Evolutionary conservation across 805 yeast genomes (phyloP).

Genomic region (Saccharomyces mikatae): DNA sequence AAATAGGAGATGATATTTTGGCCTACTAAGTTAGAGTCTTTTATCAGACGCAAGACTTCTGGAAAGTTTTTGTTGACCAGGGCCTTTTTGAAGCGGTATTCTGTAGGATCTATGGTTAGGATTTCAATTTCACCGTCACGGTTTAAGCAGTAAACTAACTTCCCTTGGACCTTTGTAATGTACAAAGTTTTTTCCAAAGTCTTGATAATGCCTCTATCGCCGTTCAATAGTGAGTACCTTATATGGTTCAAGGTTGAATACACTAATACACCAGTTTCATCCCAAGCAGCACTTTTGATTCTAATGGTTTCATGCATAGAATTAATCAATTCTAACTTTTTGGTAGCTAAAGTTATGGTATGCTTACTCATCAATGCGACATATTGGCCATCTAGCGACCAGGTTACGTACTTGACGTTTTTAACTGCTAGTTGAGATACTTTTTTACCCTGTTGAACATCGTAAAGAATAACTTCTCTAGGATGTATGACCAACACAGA

Average conservation of each 20-base stretch:
- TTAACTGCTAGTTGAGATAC: slow-evolving; percentile 59
- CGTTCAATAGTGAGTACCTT: slow-evolving; percentile 86
- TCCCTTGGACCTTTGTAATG: slow-evolving; percentile 62
- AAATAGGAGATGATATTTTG: slow-evolving; percentile 93
- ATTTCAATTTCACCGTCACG: slow-evolving; percentile 80
- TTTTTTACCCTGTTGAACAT: slow-evolving; percentile 85
- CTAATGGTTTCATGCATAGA: slow-evolving; percentile 94
- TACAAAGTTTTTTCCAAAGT: slow-evolving; percentile 86
- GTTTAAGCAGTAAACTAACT: slow-evolving; percentile 69
- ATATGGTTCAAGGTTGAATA: slow-evolving; percentile 94
- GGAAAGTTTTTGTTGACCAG: slow-evolving; percentile 80
- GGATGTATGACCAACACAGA: slow-evolving; percentile 66
- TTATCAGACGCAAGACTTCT: slow-evolving; percentile 85
- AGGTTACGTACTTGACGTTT: slow-evolving; percentile 78
- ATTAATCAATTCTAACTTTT: slow-evolving; percentile 65
- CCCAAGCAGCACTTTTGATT: slow-evolving; percentile 97
- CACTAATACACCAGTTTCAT: slow-evolving; percentile 81
- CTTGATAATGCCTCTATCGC: slow-evolving; percentile 90
- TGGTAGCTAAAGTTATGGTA: slow-evolving; percentile 79
- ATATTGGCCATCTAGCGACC: slow-evolving; percentile 84
- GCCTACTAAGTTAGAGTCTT: slow-evolving; percentile 86
- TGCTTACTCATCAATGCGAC: slow-evolving; percentile 88
- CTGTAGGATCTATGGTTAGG: slow-evolving; percentile 85
- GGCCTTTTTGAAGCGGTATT: slow-evolving; percentile 91
- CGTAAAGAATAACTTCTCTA: slow-evolving; percentile 69